phyloP scores from a whole-genome alignment of 2,329 filamentous ascomycete species.

The Hypoxylon sp. region DNA sequence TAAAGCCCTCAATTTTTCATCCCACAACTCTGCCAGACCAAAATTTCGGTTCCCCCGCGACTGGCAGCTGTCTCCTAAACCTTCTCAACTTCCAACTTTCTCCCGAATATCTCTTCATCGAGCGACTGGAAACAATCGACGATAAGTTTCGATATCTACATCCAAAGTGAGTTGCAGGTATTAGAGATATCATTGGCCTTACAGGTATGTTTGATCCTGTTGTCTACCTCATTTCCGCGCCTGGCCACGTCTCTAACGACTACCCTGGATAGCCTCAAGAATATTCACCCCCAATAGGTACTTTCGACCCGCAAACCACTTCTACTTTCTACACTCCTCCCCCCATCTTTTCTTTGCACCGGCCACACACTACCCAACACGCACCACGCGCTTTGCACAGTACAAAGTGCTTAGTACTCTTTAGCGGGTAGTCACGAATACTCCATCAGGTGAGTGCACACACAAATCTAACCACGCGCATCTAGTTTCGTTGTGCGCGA shows the following conservation, averaged over 20 bases:
- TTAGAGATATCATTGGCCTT: not conserved
- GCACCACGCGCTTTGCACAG: not conserved
- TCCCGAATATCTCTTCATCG: slow-evolving; percentile 1
- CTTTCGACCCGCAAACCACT: not conserved
- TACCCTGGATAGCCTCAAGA: not conserved
- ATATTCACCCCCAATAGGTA: not conserved
- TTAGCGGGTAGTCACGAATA: not conserved
- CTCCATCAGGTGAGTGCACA: not conserved
- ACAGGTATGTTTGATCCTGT: not conserved
- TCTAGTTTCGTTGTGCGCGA: not conserved
- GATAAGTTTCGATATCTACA: not conserved
- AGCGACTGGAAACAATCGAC: slow-evolving; percentile 3
- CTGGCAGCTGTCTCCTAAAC: not conserved
- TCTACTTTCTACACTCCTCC: slow-evolving; percentile 1
- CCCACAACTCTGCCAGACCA: not conserved
- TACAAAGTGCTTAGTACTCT: not conserved
- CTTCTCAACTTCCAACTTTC: not conserved
- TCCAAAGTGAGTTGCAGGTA: not conserved
- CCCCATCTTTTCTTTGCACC: not conserved
- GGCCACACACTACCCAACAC: not conserved
- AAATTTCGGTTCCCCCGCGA: not conserved
- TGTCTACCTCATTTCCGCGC: not conserved
- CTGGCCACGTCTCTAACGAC: not conserved
- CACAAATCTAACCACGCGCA: not conserved
- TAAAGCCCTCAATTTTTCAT: not conserved